Percentiles rank a stretch among this genome's conserved stretches.
Conservation (phyloP, 78 protist genomes). For the slime mould (Dictyostelium discoideum) region DNA sequence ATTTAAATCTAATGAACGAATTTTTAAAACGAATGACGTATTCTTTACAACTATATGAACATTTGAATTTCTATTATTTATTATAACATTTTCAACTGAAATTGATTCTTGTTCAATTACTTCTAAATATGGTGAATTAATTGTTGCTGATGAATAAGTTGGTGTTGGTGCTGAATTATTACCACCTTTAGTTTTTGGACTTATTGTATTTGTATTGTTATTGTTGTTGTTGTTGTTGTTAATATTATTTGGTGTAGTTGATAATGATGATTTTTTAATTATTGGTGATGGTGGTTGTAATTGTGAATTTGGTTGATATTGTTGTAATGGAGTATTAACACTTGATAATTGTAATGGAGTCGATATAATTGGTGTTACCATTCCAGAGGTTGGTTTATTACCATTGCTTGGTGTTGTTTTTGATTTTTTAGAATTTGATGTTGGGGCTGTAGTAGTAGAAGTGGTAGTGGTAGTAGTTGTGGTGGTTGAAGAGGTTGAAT, state of each 20-base stretch:
- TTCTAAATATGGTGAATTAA: conserved; percentile 28
- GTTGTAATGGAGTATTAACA: conserved; percentile 3
- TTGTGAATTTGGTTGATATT: conserved; percentile 12
- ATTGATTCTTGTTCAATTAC: conserved; percentile 62
- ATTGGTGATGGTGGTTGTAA: conserved; percentile 43
- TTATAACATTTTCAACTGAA: conserved; percentile 33
- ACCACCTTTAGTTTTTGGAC: conserved; percentile 13
- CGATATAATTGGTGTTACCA: conserved; percentile 1
- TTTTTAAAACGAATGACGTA: conserved; percentile 52
- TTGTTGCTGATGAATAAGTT: not conserved
- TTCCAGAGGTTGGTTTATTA: not conserved
- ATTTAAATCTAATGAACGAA: conserved; percentile 9
- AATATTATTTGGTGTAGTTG: not conserved
- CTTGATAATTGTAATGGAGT: conserved; percentile 21
- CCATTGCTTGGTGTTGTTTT: not conserved
- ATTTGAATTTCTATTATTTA: conserved; percentile 58
- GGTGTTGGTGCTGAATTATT: not conserved
- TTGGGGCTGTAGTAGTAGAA: not conserved
- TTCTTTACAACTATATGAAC: conserved; percentile 70
- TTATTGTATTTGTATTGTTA: not conserved
- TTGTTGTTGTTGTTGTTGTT: not conserved
- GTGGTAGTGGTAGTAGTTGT: not conserved
- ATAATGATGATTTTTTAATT: not conserved
- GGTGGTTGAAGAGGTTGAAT: not conserved
- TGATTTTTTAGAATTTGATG: not conserved